Conservation (phyloP, 306 rosid genomes). For the Glycine tomentella region DNA sequence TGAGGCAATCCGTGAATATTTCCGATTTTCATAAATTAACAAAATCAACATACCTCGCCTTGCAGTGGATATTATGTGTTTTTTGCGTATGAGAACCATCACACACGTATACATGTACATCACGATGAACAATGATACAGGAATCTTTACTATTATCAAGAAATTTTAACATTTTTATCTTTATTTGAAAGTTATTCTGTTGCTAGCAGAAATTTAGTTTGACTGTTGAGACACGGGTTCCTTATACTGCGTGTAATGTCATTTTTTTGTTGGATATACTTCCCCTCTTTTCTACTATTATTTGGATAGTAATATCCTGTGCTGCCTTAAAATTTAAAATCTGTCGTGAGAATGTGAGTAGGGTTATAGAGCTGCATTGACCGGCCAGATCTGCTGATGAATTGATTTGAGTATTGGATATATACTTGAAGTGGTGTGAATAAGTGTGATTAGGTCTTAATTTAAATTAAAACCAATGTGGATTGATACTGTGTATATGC, state of each 20-base stretch:
- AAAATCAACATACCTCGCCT: background rate
- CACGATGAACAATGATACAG: background rate
- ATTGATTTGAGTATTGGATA: too few species aligned
- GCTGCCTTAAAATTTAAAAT: background rate
- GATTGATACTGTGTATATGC: too few species aligned
- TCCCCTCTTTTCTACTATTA: background rate
- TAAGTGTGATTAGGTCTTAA: background rate
- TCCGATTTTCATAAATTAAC: background rate
- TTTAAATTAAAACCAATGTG: too few species aligned
- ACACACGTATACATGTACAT: background rate
- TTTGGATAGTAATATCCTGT: background rate
- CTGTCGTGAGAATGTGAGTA: background rate
- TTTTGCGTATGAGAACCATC: background rate
- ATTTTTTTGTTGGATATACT: background rate
- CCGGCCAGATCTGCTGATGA: too few species aligned
- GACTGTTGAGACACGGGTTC: constrained; percentile 33
- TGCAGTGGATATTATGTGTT: background rate
- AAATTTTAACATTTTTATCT: background rate
- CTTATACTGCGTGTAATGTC: constrained; percentile 10
- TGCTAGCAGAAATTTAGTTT: constrained; percentile 31
- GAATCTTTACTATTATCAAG: constrained; percentile 17
- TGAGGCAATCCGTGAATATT: background rate
- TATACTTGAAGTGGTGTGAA: too few species aligned
- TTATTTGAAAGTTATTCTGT: constrained; percentile 5
- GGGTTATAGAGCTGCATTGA: too few species aligned